These are phyloP conservation scores for Tetratostichococcus sp. DNA, from an alignment of 139 green algal genomes.

Conservation along the genomic window DNA sequence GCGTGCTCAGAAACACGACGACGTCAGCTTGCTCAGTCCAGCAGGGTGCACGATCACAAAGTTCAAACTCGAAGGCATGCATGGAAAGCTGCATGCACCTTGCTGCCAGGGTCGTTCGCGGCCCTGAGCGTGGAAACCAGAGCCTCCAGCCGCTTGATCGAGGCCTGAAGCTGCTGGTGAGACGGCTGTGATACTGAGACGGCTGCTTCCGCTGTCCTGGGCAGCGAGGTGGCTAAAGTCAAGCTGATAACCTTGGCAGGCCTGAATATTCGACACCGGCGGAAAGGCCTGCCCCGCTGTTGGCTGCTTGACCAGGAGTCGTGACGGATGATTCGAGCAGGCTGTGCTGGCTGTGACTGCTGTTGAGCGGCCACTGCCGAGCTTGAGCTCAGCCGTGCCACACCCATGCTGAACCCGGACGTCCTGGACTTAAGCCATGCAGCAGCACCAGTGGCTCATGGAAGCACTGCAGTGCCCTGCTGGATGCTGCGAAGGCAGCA, in stretches of 20 bases:
- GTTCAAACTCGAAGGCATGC: neutral
- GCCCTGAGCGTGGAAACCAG: conserved; percentile 8
- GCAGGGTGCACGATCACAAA: too few species aligned
- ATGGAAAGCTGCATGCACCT: conserved; percentile 4
- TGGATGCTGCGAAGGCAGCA: too few species aligned
- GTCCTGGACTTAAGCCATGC: too few species aligned
- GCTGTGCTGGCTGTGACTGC: neutral
- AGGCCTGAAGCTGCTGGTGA: neutral
- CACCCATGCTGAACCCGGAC: neutral
- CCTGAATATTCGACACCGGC: neutral
- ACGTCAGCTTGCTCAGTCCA: too few species aligned
- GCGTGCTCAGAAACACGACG: too few species aligned
- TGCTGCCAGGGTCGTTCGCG: neutral
- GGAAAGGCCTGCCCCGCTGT: neutral
- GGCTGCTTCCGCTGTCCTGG: neutral
- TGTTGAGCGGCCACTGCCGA: neutral
- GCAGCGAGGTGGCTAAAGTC: neutral
- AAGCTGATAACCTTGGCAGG: neutral
- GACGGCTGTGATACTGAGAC: neutral
- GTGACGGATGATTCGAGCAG: neutral
- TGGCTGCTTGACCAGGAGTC: too few species aligned
- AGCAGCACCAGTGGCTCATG: too few species aligned
- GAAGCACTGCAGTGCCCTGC: too few species aligned
- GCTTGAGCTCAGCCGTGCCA: neutral
- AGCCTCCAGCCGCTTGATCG: neutral